Evolutionary conservation across 331 rosid genomes (phyloP).

Genomic region (Acacia pycnantha): DNA sequence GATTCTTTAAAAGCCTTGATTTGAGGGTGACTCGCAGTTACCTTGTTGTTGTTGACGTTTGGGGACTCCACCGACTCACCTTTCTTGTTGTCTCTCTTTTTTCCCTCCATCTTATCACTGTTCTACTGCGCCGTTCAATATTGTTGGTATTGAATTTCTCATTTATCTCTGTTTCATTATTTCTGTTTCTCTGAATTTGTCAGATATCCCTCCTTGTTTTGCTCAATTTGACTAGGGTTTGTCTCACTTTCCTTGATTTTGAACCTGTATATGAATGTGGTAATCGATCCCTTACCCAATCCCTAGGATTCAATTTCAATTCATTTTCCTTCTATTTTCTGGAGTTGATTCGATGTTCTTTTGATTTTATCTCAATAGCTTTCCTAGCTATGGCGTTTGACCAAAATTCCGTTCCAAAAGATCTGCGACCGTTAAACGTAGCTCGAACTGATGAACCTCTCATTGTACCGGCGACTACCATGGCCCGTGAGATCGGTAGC

Average conservation of each 20-base stretch:
- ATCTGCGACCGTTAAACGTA: conserved; percentile 61
- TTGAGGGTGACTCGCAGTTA: conserved; percentile 31
- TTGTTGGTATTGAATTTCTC: conserved; percentile 27
- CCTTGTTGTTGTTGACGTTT: conserved; percentile 24
- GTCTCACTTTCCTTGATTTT: conserved; percentile 9
- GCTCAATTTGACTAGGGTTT: conserved; percentile 39
- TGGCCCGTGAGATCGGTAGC: conserved; percentile 37
- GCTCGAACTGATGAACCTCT: conserved; percentile 66
- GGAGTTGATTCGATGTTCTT: conserved; percentile 23
- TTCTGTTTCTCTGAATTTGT: background rate
- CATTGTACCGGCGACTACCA: conserved; percentile 40
- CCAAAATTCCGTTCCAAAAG: conserved; percentile 59
- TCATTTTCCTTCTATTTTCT: conserved; percentile 13
- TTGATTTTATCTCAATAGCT: background rate
- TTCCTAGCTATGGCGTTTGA: conserved; percentile 71
- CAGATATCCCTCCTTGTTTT: conserved; percentile 3
- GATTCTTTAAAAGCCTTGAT: conserved; percentile 35
- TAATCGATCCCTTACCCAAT: background rate
- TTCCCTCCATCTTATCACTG: conserved; percentile 9
- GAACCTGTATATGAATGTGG: background rate
- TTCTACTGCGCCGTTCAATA: conserved; percentile 26
- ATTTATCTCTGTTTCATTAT: background rate
- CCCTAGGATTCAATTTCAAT: conserved; percentile 26
- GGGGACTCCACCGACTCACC: conserved; percentile 45
- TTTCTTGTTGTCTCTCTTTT: conserved; percentile 4